Conservation (phyloP, 805 yeast species). For the Wickerhamomyces queroliae region DNA sequence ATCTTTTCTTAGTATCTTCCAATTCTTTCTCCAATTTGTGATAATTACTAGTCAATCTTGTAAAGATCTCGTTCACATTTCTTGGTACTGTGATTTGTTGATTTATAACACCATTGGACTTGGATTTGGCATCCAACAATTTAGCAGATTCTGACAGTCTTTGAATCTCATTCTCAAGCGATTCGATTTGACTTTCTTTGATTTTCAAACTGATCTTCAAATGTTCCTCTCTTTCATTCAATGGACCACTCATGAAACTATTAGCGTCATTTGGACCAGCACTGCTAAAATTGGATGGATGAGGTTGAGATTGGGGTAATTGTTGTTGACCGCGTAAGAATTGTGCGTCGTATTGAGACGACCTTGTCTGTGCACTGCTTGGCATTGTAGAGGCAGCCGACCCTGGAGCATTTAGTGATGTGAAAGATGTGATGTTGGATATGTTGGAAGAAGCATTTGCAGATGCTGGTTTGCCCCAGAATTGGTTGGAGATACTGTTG, state of each 20-base stretch:
- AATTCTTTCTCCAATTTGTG: conserved; percentile 44
- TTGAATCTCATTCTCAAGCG: conserved; percentile 39
- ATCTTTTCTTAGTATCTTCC: conserved; percentile 51
- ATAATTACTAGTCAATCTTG: conserved; percentile 41
- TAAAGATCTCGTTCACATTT: conserved; percentile 40
- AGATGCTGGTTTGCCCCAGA: conserved; percentile 1
- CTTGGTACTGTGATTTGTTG: conserved; percentile 32
- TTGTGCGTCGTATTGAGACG: conserved; percentile 2
- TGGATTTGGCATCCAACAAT: background rate
- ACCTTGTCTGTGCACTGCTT: background rate
- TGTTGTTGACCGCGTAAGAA: conserved; percentile 10
- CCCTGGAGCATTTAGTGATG: background rate
- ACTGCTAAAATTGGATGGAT: conserved; percentile 5
- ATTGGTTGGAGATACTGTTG: conserved; percentile 1
- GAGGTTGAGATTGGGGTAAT: conserved; percentile 7
- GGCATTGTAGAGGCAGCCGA: background rate
- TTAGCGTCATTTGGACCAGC: background rate
- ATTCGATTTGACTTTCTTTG: conserved; percentile 46
- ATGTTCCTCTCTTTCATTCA: conserved; percentile 26
- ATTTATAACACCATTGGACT: background rate
- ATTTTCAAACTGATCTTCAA: conserved; percentile 46
- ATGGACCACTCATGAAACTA: background rate
- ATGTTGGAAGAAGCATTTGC: background rate
- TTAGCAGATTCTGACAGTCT: conserved; percentile 25
- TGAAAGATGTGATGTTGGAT: background rate